Evolutionary conservation across 306 rosid species (phyloP), one percentile per base, ranked within the genome.

Genomic region (Alnus glutinosa): DNA sequence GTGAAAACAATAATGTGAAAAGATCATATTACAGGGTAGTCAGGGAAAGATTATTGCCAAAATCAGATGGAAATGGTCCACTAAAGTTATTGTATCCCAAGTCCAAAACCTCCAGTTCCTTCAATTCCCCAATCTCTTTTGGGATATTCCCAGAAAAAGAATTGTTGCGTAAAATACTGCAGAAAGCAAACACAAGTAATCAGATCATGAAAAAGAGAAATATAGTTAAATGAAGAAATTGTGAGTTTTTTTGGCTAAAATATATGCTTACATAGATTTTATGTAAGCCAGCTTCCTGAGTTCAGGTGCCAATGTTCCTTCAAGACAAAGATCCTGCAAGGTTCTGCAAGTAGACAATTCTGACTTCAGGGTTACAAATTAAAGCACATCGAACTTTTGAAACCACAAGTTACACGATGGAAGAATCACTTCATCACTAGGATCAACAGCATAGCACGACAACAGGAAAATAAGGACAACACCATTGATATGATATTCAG

Each of bases 21-120:
- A 18, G 62, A 61, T 74, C 36, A 78, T 50, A 87, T 78, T 84
- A 92, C 97, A 90, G 84, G 48, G 83, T 87, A 50, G 80, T 81
- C 7, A 85, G 81, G 73, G 91, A 85, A 44, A 79, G 81, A 83
- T 89, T 79, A 83, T 50, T 88, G 81, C 77, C 73, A 44, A 86
- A 75, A 12, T 85, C 80, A 78, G 75, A 84, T 46, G 89, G 91
- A 70, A 89, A 87, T 46, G 86, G 42, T 80, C 97, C 94, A 63
- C 82, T 86, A 6, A 92, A 92, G 83, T 92, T 92, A 63, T 92
- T 92, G 75, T 58, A 82, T 77, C 97, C 97, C 84, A 92, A 79
- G 71, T 92, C 97, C 75, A 92, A 84, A 79, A 85, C 85, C 85
- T 92, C 92, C 15, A 92, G 86, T 74, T 85, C 87, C 85, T 80